Conservation (phyloP, 352 stramenopile species). For the Phytophthora chlamydospora region DNA sequence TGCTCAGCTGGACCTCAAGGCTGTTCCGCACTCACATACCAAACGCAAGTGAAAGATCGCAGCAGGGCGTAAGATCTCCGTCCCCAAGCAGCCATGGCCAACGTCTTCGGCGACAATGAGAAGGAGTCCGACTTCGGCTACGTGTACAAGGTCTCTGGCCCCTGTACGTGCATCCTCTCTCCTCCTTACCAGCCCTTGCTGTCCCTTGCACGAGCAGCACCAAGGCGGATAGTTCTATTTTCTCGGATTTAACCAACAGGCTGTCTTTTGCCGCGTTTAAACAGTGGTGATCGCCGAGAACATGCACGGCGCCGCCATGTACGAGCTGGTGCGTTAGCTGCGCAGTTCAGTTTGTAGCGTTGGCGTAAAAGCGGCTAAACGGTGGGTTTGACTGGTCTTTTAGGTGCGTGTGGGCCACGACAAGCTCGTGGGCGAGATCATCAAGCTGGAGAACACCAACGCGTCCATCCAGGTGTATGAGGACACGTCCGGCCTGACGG, state of each 20-base stretch:
- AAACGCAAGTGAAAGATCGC: conserved; percentile 56
- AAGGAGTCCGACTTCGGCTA: conserved; percentile 97
- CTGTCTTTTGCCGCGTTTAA: neutral
- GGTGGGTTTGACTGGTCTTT: conserved; percentile 21
- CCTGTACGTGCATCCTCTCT: conserved; percentile 74
- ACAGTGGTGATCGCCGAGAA: conserved; percentile 98
- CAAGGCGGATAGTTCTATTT: neutral
- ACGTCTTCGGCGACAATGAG: conserved; percentile 88
- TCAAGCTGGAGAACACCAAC: conserved; percentile 99
- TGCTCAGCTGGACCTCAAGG: neutral
- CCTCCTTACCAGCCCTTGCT: neutral
- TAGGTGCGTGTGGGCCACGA: conserved; percentile 98
- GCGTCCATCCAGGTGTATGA: conserved; percentile 99
- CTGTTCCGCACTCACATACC: conserved; percentile 19
- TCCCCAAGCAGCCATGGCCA: conserved; percentile 53
- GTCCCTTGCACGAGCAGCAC: neutral
- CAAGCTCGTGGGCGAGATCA: conserved; percentile 99
- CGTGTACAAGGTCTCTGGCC: conserved; percentile 99
- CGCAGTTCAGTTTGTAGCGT: neutral
- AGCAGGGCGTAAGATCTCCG: conserved; percentile 30
- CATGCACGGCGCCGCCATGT: conserved; percentile 99
- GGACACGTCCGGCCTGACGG: conserved; percentile 97
- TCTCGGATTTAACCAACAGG: conserved; percentile 4
- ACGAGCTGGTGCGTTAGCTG: conserved; percentile 80
- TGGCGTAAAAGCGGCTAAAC: neutral